phyloP scores from a whole-genome alignment of 352 stramenopile species.

The Phytophthora vignae region DNA sequence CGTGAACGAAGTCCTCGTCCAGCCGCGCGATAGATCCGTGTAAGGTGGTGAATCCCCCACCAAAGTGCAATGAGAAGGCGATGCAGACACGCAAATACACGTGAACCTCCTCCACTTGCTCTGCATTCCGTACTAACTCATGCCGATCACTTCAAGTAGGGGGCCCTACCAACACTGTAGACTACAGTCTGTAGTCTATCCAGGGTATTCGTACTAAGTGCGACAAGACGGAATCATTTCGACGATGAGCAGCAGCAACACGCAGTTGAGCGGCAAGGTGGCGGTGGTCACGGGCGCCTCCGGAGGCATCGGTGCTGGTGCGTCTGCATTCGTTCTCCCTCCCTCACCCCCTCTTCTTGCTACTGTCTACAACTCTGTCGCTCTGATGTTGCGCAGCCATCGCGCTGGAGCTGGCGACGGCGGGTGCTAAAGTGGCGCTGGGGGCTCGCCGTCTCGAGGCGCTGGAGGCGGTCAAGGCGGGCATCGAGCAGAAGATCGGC shows the following conservation, averaged over 20 bases:
- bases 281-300: slow-evolving; percentile 90
- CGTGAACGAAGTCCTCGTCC: slow-evolving; percentile 91
- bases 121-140: neutral
- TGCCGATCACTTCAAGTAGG: neutral
- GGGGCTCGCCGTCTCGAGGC: slow-evolving; percentile 75
- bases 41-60: slow-evolving; percentile 25
- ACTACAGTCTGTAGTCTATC: no score
- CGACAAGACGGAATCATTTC: slow-evolving; percentile 9
- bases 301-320: slow-evolving; percentile 85
- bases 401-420: slow-evolving; percentile 64
- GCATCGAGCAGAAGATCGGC: slow-evolving; percentile 42
- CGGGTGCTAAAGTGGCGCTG: slow-evolving; percentile 86
- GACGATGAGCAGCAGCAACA: slow-evolving; percentile 30
- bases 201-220: neutral
- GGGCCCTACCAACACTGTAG: neutral
- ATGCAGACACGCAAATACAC: neutral
- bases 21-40: slow-evolving; percentile 87
- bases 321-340: neutral
- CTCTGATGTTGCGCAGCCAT: slow-evolving; percentile 52
- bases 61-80: neutral
- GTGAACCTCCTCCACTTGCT: neutral
- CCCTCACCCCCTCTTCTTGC: neutral
- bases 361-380: neutral
- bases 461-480: slow-evolving; percentile 52
- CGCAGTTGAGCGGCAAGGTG: slow-evolving; percentile 77